Conservation (phyloP, 371 early-diverging fungal genomes). For the Rhizopus sp. region DNA sequence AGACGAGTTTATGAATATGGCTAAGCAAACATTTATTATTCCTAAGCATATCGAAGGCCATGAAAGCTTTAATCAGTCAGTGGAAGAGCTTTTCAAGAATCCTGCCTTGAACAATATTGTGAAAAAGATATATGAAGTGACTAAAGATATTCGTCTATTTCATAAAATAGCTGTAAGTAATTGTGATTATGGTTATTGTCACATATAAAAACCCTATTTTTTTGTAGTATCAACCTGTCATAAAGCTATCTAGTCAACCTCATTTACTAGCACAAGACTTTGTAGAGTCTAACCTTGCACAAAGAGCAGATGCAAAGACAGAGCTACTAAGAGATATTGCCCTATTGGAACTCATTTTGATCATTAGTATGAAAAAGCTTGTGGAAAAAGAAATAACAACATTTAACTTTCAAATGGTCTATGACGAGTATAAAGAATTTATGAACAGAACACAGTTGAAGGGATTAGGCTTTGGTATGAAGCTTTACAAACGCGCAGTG, state of each 20-base stretch:
- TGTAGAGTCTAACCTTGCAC: conserved; percentile 44
- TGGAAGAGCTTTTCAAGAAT: conserved; percentile 51
- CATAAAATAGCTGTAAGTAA: conserved; percentile 62
- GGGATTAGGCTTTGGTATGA: conserved; percentile 65
- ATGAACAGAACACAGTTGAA: conserved; percentile 58
- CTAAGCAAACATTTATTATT: conserved; percentile 47
- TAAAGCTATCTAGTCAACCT: conserved; percentile 43
- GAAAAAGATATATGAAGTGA: conserved; percentile 60
- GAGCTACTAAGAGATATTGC: conserved; percentile 73
- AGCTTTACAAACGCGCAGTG: conserved; percentile 74
- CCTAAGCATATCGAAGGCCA: conserved; percentile 17
- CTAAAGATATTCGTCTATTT: conserved; percentile 62
- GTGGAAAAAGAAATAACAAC: conserved; percentile 61
- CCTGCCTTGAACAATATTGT: conserved; percentile 47
- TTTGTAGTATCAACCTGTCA: conserved; percentile 60
- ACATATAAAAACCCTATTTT: neutral
- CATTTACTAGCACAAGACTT: conserved; percentile 48
- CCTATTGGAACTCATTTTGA: conserved; percentile 76
- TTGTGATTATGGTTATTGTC: neutral
- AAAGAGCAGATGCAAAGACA: conserved; percentile 62
- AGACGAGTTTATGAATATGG: conserved; percentile 60
- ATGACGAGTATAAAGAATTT: conserved; percentile 87
- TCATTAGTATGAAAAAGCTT: conserved; percentile 79
- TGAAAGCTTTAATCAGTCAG: conserved; percentile 33
- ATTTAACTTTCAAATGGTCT: conserved; percentile 94